phyloP scores from a whole-genome alignment of 106 monocot species.

The Platanthera zijinensis region DNA sequence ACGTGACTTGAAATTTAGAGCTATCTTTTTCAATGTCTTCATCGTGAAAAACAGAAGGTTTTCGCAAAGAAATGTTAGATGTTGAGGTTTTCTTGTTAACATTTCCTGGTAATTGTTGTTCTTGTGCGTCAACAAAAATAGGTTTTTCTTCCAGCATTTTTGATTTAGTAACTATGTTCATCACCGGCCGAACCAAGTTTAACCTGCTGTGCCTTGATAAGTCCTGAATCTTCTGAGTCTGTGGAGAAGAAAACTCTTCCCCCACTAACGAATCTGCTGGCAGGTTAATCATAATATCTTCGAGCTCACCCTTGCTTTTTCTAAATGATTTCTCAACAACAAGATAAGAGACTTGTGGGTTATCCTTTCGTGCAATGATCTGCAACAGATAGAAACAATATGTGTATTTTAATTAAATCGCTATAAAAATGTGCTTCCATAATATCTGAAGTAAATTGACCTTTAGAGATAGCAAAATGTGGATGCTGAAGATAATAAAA shows the following conservation, averaged over 20 bases:
- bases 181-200: conserved; percentile 28
- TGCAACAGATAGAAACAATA: conserved; percentile 11
- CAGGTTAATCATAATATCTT: conserved; percentile 25
- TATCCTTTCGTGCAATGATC: conserved; percentile 62
- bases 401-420: not conserved
- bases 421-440: not conserved
- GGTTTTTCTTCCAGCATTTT: conserved; percentile 8
- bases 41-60: conserved; percentile 38
- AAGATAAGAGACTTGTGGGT: conserved; percentile 68
- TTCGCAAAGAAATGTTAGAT: conserved; percentile 44
- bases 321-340: conserved; percentile 68
- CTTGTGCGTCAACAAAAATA: not conserved
- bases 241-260: not conserved
- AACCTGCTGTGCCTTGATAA: conserved; percentile 3
- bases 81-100: not conserved
- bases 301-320: conserved; percentile 39
- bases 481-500: not conserved
- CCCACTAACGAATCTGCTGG: conserved; percentile 7
- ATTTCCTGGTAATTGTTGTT: conserved; percentile 7
- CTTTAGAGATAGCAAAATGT: not conserved
- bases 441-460: not conserved
- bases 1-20: conserved; percentile 48
- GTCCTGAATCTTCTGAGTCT: conserved; percentile 1
- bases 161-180: conserved; percentile 16
- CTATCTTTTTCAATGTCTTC: conserved; percentile 41